Evolutionary conservation across 108 stramenopile species (phyloP).

Genomic region (Poteriospumella lacustris): DNA sequence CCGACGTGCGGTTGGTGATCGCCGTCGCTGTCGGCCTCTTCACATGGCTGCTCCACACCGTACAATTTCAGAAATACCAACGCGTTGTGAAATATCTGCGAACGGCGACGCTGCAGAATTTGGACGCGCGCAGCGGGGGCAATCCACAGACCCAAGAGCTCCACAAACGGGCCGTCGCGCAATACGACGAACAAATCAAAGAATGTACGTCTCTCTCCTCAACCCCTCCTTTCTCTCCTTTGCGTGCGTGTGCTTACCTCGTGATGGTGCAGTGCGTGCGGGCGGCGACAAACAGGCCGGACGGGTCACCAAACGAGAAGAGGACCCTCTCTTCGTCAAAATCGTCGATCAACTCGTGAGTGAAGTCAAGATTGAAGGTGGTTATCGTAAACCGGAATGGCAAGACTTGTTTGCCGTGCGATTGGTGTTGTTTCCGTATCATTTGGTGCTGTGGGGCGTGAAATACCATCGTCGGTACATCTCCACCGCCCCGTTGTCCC

Average conservation of each 20-base stretch:
- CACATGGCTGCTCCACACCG: not conserved
- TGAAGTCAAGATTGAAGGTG: constrained; percentile 10
- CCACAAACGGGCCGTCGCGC: not conserved
- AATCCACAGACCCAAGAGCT: not conserved
- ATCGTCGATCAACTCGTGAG: not conserved
- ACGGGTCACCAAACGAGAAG: not conserved
- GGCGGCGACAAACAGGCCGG: not conserved
- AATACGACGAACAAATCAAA: not conserved
- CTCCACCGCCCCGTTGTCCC: not conserved
- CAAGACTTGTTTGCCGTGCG: not conserved
- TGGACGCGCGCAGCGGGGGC: not conserved
- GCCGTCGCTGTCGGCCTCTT: not conserved
- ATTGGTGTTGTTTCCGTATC: not conserved
- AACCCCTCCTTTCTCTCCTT: too few relatives aligned
- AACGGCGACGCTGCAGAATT: not conserved
- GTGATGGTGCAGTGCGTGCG: not conserved
- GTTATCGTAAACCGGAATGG: constrained; percentile 10
- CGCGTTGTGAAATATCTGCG: not conserved
- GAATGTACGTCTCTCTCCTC: not conserved
- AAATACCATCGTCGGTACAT: constrained; percentile 9
- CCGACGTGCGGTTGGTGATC: not conserved
- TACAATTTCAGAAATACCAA: not conserved
- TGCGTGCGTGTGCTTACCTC: too few relatives aligned
- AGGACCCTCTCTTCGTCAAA: not conserved
- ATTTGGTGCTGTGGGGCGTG: not conserved